Conservation (phyloP, 345 rosid genomes). For the Eucalyptus tenuipes region DNA sequence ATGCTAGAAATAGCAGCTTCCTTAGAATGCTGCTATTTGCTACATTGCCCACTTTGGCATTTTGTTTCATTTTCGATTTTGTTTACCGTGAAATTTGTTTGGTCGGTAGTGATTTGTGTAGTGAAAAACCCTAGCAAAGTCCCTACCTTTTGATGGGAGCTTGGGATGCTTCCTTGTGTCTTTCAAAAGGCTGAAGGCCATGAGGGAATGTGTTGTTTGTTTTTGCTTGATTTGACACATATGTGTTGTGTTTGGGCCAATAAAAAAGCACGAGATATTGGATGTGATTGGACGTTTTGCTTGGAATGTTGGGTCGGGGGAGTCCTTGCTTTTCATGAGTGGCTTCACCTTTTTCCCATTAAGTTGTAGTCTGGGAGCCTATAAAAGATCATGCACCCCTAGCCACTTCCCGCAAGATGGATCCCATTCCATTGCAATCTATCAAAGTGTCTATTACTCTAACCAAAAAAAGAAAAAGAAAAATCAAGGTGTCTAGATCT, state of each 20-base stretch:
- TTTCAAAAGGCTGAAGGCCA: constrained; percentile 35
- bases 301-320: background rate
- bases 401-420: background rate
- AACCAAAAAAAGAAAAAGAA: too few relatives aligned
- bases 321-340: background rate
- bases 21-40: background rate
- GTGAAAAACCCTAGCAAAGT: background rate
- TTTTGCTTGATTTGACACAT: constrained; percentile 6
- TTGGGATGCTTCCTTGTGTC: constrained; percentile 43
- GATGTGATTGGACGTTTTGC: background rate
- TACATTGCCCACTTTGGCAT: background rate
- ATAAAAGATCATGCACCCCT: background rate
- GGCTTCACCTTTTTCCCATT: background rate
- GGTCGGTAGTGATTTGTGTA: background rate
- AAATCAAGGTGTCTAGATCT: background rate
- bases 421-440: background rate
- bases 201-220: constrained; percentile 17
- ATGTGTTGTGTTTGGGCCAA: constrained; percentile 2
- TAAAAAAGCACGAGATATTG: background rate
- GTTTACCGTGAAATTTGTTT: background rate
- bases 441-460: background rate
- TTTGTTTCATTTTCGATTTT: background rate
- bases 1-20: background rate
- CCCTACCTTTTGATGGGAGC: constrained; percentile 25
- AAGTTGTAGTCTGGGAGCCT: background rate